Evolutionary conservation across 352 stramenopile species (phyloP), one percentile per base, ranked within the genome.

Genomic region (Globisporangium iwayamae): DNA sequence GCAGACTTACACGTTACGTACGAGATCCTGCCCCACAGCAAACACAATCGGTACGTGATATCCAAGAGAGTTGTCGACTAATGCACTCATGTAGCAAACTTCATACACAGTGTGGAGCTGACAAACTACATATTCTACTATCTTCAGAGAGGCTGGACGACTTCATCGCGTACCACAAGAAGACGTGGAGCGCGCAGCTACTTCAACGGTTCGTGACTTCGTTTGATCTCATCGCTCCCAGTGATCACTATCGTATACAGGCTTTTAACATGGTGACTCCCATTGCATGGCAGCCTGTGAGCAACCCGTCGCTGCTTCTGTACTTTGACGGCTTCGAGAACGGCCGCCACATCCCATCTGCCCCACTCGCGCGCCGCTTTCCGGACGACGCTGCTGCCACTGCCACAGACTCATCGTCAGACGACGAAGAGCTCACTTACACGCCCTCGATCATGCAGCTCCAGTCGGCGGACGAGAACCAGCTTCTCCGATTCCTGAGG

Each of bases 301-400:
- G 75, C 50, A 84, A 93, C 50, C 79, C 81, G 13, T 84, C 72
- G 3, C 61, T 92, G 1, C 71, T 94, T 14, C 66, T 93, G 25
- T 89, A 89, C 62, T 95, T 95, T 62, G 86, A 95, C 61, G 74
- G 81, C 3, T 95, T 91, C 57, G 69, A 74, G 32, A 60, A 76
- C 54, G 81, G 76, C 1, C 75, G 78, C 10, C 79, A 95, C 55
- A 55, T 85, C n/a, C 74, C 80, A 11, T 95, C 80, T n/a, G 50
- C 63, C 28, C 67, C 83, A 46, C 69, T 95, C n/a, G 79, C 79
- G 14, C 70, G 68, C 56, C 72, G 77, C 9, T 95, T 79, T 54
- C 87, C 85, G 4, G 74, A 83, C 36, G 85, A 93, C 60, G 61
- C 73, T 20, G 30, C 60, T 61, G 30, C 36, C 14, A 14, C 20